Conservation (phyloP, 257 asterid genomes). For the Lavandula angustifolia region DNA sequence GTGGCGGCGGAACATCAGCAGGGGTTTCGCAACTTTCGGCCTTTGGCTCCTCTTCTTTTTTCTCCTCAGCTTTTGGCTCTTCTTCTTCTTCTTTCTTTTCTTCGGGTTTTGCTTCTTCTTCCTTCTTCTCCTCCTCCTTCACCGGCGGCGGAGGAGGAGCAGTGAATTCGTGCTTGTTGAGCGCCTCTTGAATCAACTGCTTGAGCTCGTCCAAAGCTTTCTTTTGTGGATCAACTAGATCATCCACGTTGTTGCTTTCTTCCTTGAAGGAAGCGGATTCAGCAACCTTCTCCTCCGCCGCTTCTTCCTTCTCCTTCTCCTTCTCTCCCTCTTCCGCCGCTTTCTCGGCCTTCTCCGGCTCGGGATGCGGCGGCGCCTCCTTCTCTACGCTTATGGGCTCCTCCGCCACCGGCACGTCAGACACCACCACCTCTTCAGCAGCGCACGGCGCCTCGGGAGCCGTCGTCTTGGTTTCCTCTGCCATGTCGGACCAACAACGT, state of each 20-base stretch:
- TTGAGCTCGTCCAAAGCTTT: constrained; percentile 88
- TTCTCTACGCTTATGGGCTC: constrained; percentile 39
- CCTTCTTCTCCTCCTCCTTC: constrained; percentile 32
- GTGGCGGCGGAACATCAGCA: constrained; percentile 41
- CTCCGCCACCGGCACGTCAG: constrained; percentile 60
- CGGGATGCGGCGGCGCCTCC: constrained; percentile 47
- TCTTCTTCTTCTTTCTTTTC: constrained; percentile 36
- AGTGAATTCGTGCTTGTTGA: constrained; percentile 75
- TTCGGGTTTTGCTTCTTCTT: constrained; percentile 32
- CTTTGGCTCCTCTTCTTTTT: constrained; percentile 19
- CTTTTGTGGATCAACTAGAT: constrained; percentile 81
- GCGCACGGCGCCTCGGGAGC: constrained; percentile 48
- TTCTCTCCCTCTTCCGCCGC: constrained; percentile 33
- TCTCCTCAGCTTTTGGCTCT: constrained; percentile 27
- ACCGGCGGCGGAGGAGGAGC: constrained; percentile 70
- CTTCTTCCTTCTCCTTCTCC: constrained; percentile 41
- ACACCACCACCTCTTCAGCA: constrained; percentile 45
- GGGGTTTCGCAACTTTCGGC: constrained; percentile 35
- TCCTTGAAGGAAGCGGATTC: constrained; percentile 82
- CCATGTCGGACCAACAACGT: constrained; percentile 45
- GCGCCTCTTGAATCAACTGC: constrained; percentile 63
- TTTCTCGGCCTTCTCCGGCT: constrained; percentile 39
- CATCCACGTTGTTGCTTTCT: constrained; percentile 86
- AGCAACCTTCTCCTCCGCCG: constrained; percentile 39
- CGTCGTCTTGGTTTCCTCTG: constrained; percentile 64